Base-by-base conservation (phyloP, 352 stramenopile genomes). In the Plasmopara halstedii region DNA sequence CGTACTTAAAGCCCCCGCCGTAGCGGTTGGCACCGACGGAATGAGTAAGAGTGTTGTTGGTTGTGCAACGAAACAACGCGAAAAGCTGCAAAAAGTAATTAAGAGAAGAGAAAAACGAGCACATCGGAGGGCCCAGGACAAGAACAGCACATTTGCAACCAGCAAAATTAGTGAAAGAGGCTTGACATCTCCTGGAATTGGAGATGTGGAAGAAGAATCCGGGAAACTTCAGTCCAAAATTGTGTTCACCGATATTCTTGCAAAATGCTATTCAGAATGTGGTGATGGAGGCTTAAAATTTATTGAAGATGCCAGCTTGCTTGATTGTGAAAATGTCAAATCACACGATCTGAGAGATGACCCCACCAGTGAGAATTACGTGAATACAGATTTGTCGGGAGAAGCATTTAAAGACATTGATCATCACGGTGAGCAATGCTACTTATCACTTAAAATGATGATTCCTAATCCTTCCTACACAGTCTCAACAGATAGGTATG, bases 11-110 rank as follows among this genome's bases (percentile, higher is more conserved):
- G 40, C n/a, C 32, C 36, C 29, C 23, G 14, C 35, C 15, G 29
- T 14, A 6, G 34, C 20, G 29, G 18, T 13, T 9, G 26, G 41
- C 34, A 42, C 25, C 21, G 60, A 53, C n/a, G n/a, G n/a, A n/a
- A n/a, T n/a, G n/a, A n/a, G n/a, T n/a, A n/a, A n/a, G n/a, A n/a
- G n/a, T n/a, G n/a, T n/a, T n/a, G n/a, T n/a, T n/a, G n/a, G n/a
- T n/a, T n/a, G n/a, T n/a, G n/a, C n/a, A n/a, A n/a, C n/a, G n/a
- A n/a, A n/a, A n/a, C n/a, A n/a, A n/a, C n/a, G n/a, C n/a, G n/a
- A n/a, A n/a, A n/a, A n/a, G n/a, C n/a, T n/a, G n/a, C n/a, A n/a
- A n/a, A n/a, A n/a, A n/a, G 3, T 29, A 29, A 29, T 29, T 29
- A 4, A 29, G n/a, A n/a, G n/a, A n/a, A 36, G n/a, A 8, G 15